Evolutionary conservation across 805 yeast species (phyloP).

Genomic region (Sporopachydermia lactativora): DNA sequence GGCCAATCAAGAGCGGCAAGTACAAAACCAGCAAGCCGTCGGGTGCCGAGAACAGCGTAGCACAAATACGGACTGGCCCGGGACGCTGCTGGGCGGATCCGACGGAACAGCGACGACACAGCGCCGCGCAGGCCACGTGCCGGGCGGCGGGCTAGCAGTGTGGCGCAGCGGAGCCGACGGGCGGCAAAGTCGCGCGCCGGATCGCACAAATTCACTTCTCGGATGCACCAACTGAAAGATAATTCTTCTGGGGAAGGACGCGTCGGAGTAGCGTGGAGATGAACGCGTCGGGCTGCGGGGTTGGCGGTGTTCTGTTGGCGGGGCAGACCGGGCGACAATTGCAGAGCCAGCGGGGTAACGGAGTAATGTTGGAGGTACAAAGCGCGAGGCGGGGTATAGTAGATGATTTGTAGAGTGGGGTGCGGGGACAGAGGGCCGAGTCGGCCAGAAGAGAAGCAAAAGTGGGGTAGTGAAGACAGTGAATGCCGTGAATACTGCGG

Average conservation of each 20-base stretch:
- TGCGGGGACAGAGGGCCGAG: too few species aligned
- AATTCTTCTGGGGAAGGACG: not conserved
- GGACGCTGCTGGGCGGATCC: not conserved
- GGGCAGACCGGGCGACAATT: not conserved
- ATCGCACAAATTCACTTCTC: not conserved
- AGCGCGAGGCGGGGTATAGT: not conserved
- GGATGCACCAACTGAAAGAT: not conserved
- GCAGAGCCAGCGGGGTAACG: not conserved
- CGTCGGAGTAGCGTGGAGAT: not conserved
- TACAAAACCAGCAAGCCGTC: conserved; percentile 18
- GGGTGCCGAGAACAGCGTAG: conserved; percentile 9
- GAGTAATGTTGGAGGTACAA: not conserved
- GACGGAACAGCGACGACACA: not conserved
- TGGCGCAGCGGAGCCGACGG: not conserved
- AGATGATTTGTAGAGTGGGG: not conserved
- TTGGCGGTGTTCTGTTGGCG: not conserved
- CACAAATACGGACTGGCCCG: too few species aligned
- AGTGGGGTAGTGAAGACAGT: too few species aligned
- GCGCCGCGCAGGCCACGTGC: too few species aligned
- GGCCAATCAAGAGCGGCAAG: conserved; percentile 18
- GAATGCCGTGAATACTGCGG: too few species aligned
- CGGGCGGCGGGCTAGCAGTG: too few species aligned
- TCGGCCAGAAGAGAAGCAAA: too few species aligned
- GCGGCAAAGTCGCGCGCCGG: not conserved
- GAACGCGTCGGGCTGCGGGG: not conserved